Evolutionary conservation across 345 rosid genomes (phyloP).

Genomic region (Draba incana): DNA sequence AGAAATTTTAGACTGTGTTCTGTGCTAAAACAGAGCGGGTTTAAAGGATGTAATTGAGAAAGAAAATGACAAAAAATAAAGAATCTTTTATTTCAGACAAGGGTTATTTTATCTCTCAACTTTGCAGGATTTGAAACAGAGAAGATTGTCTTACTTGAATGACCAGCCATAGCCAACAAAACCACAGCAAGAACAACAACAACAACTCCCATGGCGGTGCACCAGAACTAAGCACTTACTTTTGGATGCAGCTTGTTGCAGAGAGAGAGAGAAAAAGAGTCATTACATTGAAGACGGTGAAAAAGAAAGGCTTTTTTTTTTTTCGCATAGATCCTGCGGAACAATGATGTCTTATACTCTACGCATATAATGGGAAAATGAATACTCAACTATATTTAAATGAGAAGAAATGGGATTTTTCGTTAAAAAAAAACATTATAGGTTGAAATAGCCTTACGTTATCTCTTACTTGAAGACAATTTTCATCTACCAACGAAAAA

Average conservation of each 20-base stretch:
- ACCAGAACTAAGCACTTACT: conserved; percentile 16
- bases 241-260: conserved; percentile 20
- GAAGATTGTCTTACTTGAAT: conserved; percentile 50
- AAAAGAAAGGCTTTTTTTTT: conserved; percentile 27
- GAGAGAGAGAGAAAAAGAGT: conserved; percentile 34
- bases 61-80: background rate
- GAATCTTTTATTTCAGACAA: background rate
- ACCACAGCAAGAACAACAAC: conserved; percentile 45
- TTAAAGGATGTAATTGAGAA: conserved; percentile 16
- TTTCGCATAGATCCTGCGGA: conserved; percentile 37
- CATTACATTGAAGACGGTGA: conserved; percentile 38
- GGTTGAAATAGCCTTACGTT: background rate
- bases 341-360: conserved; percentile 32
- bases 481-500: conserved; percentile 3
- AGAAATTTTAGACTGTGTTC: conserved; percentile 25
- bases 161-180: conserved; percentile 57
- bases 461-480: conserved; percentile 9
- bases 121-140: conserved; percentile 20
- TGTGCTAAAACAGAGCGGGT: conserved; percentile 19
- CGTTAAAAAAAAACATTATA: too few relatives aligned
- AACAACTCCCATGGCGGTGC: conserved; percentile 31
- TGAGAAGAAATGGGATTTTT: background rate
- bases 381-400: background rate
- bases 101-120: background rate
- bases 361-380: background rate